Base-by-base conservation (phyloP, 352 stramenopile genomes). In the Globisporangium irregulare region DNA sequence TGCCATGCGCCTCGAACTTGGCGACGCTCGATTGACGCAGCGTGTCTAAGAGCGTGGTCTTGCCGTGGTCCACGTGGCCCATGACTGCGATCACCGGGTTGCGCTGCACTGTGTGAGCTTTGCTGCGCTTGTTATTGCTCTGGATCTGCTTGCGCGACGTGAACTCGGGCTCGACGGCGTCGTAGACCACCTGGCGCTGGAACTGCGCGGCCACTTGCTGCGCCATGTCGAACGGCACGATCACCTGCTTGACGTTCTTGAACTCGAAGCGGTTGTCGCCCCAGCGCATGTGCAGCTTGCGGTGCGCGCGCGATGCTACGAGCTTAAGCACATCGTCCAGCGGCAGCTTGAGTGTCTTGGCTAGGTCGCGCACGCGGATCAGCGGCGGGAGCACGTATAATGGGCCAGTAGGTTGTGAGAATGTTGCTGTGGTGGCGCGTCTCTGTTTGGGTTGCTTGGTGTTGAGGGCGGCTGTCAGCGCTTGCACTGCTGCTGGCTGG, bases 41-140 rank as follows among this genome's bases (percentile, higher is more conserved):
- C n/a, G 89, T 87, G 78, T 99, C 98, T 57, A 99, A 89, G 14
- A 99, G 80, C n/a, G 96, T 99, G 12, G 98, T 99, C 78, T 99
- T 99, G 70, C 98, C 98, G 80, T 99, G 98, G 84, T 99, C 98
- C 25, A 99, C 98, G 76, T 99, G 98, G 43, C 98, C 98, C 97
- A 99, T 99, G 46, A 99, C 98, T 9, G 97, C 98, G 38, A 99
- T 97, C 56, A 99, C 97, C 5, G 98, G 98, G 22, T 96, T 80
- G 29, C 97, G 82, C 46, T 82, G 71, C 54, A 86, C 53, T 55
- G 97, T 72, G 54, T 63, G 66, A 60, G 67, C 24, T 41, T 38
- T 15, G 48, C 18, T 50, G 38, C 38, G 38, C 41, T n/a, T 50
- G 41, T 15, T n/a, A 54, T 36, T 29, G 9, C 24, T 22, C 10